phyloP scores from a whole-genome alignment of 352 stramenopile species.

The Globisporangium megalacanthum region DNA sequence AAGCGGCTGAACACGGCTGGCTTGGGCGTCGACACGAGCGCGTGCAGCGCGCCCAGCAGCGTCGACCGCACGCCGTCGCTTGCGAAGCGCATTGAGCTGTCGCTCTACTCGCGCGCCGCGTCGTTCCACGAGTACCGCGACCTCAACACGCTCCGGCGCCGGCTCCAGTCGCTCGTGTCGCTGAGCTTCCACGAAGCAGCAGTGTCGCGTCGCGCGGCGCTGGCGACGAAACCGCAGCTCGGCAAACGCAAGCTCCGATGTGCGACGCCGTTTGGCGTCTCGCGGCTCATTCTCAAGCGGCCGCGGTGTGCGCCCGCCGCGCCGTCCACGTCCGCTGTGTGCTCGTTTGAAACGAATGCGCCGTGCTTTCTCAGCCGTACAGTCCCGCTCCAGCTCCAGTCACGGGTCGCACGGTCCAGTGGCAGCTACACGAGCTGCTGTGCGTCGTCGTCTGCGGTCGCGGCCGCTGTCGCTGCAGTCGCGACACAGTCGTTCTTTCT shows the following conservation, averaged over 20 bases:
- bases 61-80: slow-evolving; percentile 73
- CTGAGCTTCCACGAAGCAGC: slow-evolving; percentile 85
- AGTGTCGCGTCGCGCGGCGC: slow-evolving; percentile 38
- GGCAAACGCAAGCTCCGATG: slow-evolving; percentile 49
- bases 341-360: not conserved
- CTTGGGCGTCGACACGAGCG: slow-evolving; percentile 14
- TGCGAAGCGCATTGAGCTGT: slow-evolving; percentile 83
- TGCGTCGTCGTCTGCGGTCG: not conserved
- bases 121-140: slow-evolving; percentile 85
- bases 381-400: no score
- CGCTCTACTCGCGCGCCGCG: slow-evolving; percentile 72
- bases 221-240: slow-evolving; percentile 16
- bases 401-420: no score
- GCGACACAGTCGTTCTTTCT: slow-evolving; percentile 45
- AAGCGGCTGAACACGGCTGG: slow-evolving; percentile 34
- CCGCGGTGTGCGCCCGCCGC: slow-evolving; percentile 20
- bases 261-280: slow-evolving; percentile 51
- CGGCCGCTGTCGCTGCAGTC: not conserved
- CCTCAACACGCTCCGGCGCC: slow-evolving; percentile 72
- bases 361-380: no score
- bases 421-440: not conserved
- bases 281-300: slow-evolving; percentile 55
- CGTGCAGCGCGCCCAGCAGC: slow-evolving; percentile 7
- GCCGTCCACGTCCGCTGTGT: slow-evolving; percentile 1
- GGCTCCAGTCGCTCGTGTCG: slow-evolving; percentile 79